Percentiles rank a stretch among this genome's conserved stretches.
Conservation (phyloP, 2,329 filamentous ascomycete genomes). For the Sclerotinia nivalis region DNA sequence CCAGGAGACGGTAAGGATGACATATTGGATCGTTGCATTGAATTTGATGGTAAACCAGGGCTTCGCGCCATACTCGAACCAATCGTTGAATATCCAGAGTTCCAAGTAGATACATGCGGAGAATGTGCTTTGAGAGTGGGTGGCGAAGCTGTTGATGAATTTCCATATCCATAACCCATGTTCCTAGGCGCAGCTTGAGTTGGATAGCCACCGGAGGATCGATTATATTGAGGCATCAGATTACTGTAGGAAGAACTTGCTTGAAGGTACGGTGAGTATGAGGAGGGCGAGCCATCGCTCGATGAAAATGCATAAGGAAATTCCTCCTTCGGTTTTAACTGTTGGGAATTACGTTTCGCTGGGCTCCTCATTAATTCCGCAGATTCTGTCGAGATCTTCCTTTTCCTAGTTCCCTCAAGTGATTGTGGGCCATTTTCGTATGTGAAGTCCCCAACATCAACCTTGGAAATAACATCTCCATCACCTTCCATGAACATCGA, state of each 20-base stretch:
- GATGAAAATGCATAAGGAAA: slow-evolving; percentile 58
- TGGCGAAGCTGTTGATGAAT: slow-evolving; percentile 44
- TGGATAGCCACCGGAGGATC: slow-evolving; percentile 42
- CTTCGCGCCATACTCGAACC: slow-evolving; percentile 46
- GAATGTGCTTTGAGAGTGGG: slow-evolving; percentile 50
- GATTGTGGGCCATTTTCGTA: slow-evolving; percentile 51
- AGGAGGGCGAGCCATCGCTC: slow-evolving; percentile 44
- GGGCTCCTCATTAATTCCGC: slow-evolving; percentile 50
- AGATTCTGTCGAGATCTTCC: slow-evolving; percentile 55
- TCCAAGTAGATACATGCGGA: slow-evolving; percentile 50
- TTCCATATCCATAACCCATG: slow-evolving; percentile 46
- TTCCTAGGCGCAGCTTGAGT: slow-evolving; percentile 45
- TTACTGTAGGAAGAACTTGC: slow-evolving; percentile 48
- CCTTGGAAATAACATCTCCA: slow-evolving; percentile 50
- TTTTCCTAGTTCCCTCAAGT: slow-evolving; percentile 51
- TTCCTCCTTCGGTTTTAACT: slow-evolving; percentile 50
- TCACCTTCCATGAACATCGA: slow-evolving; percentile 60
- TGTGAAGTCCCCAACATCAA: slow-evolving; percentile 62
- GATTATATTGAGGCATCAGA: slow-evolving; percentile 42
- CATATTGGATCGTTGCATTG: slow-evolving; percentile 29
- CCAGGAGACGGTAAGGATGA: slow-evolving; percentile 39
- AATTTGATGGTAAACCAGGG: slow-evolving; percentile 44
- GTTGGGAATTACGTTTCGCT: slow-evolving; percentile 49
- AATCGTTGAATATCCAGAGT: slow-evolving; percentile 49
- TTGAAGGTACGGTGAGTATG: slow-evolving; percentile 53